Evolutionary conservation across 257 asterid genomes (phyloP).

Genomic region (Solanum bukasovii): DNA sequence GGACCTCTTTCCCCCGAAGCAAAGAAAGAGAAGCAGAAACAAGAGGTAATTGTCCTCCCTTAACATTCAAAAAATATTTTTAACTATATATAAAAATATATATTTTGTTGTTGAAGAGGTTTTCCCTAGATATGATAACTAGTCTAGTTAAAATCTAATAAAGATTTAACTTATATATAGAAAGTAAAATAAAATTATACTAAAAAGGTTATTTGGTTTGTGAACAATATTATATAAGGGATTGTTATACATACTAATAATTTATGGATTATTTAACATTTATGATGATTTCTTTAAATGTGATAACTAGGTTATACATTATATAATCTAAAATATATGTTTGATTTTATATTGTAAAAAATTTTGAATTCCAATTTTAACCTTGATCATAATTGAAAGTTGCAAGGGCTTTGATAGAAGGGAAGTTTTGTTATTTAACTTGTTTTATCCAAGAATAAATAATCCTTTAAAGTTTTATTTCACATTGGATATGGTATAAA

Average conservation of each 20-base stretch:
- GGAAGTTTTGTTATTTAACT: neutral
- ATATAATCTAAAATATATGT: neutral
- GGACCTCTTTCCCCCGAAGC: neutral
- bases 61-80: neutral
- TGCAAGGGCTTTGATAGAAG: neutral
- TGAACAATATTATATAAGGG: neutral
- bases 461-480: neutral
- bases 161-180: too few relatives aligned
- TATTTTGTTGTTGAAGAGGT: too few relatives aligned
- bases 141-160: too few relatives aligned
- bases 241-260: neutral
- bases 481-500: neutral
- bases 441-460: neutral
- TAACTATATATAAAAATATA: neutral
- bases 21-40: neutral
- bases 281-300: neutral
- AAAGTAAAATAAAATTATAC: too few relatives aligned
- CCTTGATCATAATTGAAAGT: neutral
- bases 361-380: neutral
- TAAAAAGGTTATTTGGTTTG: neutral
- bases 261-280: too few relatives aligned
- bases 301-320: neutral
- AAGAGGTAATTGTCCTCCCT: neutral
- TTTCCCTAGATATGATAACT: neutral
- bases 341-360: neutral